Evolutionary conservation across 176 grass and related monocot genomes (phyloP).

Genomic region (Aegilops umbellulata): DNA sequence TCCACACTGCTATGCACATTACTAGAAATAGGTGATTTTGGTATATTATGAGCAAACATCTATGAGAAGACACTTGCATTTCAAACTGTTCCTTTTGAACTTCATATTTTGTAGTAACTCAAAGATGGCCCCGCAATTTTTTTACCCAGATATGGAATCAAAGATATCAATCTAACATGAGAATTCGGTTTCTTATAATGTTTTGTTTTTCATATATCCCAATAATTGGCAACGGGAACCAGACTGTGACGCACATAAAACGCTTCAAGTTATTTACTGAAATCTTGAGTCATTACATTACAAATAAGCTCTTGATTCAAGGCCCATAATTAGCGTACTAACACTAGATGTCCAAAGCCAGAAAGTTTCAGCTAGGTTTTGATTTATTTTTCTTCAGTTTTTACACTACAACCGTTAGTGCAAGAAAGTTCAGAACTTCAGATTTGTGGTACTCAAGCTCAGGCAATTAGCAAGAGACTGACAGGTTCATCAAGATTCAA

Average conservation of each 20-base stretch:
- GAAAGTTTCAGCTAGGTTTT: conserved; percentile 2
- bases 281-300: background rate
- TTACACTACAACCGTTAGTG: background rate
- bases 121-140: no score
- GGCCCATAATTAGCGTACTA: background rate
- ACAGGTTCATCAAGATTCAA: background rate
- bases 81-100: no score
- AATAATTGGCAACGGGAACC: background rate
- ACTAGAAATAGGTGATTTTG: no score
- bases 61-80: no score
- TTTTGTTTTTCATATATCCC: background rate
- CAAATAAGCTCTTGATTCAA: background rate
- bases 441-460: background rate
- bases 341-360: background rate
- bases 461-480: background rate
- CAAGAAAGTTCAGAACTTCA: background rate
- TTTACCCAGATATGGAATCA: background rate
- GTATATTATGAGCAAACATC: no score
- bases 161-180: background rate
- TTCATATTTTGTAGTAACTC: no score
- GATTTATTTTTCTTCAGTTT: background rate
- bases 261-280: background rate
- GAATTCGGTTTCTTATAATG: background rate
- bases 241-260: background rate
- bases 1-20: no score